Conservation (phyloP, 305 asterid species). For the Coffea humblotiana region DNA sequence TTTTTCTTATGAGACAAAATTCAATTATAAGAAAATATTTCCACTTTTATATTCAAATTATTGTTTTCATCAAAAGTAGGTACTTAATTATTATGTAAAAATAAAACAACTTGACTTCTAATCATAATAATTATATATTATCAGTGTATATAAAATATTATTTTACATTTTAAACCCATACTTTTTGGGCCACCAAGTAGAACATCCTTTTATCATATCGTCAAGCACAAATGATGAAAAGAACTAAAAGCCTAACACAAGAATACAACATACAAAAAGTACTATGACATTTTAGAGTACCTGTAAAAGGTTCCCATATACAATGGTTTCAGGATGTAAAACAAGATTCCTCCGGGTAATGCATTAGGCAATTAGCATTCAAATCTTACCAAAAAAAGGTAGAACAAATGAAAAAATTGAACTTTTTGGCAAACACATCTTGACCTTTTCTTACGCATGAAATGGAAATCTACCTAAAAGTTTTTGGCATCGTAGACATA, state of each 20-base stretch:
- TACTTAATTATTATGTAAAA: background rate
- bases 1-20: background rate
- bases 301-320: too few species aligned
- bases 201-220: too few species aligned
- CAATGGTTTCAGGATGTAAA: too few species aligned
- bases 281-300: too few species aligned
- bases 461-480: constrained; percentile 1
- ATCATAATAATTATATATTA: too few species aligned
- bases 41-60: background rate
- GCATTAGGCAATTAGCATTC: background rate
- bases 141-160: too few species aligned
- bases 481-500: background rate
- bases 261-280: too few species aligned
- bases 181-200: too few species aligned
- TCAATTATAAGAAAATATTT: background rate
- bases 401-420: background rate
- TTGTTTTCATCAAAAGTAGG: background rate
- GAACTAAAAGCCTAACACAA: background rate
- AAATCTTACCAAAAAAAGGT: background rate
- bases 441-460: background rate
- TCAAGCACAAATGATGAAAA: too few species aligned
- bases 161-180: too few species aligned
- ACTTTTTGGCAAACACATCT: background rate
- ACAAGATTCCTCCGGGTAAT: too few species aligned
- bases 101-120: background rate